Conservation (phyloP, 1,284 basidiomycete species). For the Cryptococcus amylolentus region DNA sequence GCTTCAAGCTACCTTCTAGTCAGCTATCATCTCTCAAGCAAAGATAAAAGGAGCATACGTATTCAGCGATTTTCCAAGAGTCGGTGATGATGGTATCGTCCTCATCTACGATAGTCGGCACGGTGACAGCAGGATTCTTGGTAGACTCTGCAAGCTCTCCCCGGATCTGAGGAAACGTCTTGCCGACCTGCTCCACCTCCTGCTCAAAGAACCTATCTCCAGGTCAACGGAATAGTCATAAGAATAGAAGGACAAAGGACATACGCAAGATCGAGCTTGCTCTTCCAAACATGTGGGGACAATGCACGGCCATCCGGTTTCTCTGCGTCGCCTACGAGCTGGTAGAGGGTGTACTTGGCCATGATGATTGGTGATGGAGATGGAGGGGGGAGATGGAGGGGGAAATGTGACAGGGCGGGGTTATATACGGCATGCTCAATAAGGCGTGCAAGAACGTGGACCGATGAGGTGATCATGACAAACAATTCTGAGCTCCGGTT, state of each 20-base stretch:
- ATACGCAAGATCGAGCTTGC: slow-evolving; percentile 17
- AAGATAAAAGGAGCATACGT: slow-evolving; percentile 17
- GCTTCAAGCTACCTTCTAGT: slow-evolving; percentile 23
- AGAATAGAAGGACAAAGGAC: not conserved
- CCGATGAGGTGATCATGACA: not conserved
- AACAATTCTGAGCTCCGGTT: too few relatives aligned
- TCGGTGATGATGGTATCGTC: slow-evolving; percentile 31
- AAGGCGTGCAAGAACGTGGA: not conserved
- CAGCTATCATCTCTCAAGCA: not conserved
- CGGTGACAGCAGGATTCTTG: slow-evolving; percentile 33
- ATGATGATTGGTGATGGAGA: not conserved
- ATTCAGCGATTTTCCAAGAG: slow-evolving; percentile 34
- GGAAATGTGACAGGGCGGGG: not conserved
- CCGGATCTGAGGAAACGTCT: slow-evolving; percentile 29
- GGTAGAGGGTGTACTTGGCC: slow-evolving; percentile 13
- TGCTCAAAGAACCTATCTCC: slow-evolving; percentile 22
- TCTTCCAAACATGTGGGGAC: slow-evolving; percentile 18
- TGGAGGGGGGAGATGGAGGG: not conserved
- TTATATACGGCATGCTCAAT: not conserved
- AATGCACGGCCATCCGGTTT: slow-evolving; percentile 9
- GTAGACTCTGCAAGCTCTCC: slow-evolving; percentile 22
- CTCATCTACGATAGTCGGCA: slow-evolving; percentile 26
- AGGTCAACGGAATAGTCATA: not conserved
- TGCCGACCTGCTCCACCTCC: slow-evolving; percentile 9
- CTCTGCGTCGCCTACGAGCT: slow-evolving; percentile 8